phyloP scores from a whole-genome alignment of 2,329 filamentous ascomycete genomes.

The Dactylellina drechsleri region DNA sequence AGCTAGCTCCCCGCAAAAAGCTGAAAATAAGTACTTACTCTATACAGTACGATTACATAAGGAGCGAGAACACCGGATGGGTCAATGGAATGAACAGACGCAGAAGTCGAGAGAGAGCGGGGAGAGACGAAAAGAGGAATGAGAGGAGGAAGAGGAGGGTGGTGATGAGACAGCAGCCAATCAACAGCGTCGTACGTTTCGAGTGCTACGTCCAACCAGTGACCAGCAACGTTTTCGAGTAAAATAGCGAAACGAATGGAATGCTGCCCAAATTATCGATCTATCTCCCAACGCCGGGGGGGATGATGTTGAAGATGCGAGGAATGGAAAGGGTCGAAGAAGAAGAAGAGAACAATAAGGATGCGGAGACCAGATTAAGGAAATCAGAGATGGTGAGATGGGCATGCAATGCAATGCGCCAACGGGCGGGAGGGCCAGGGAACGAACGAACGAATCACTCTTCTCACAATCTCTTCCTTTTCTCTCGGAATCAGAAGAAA shows the following conservation, averaged over 20 bases:
- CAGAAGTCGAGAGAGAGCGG: conserved; percentile 14
- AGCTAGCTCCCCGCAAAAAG: too few species aligned
- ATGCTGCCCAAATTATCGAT: conserved; percentile 14
- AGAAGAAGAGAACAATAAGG: too few species aligned
- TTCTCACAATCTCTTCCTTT: not conserved
- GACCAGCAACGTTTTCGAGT: conserved; percentile 5
- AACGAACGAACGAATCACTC: conserved; percentile 13
- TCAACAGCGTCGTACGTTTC: conserved; percentile 3
- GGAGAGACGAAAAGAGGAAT: conserved; percentile 28
- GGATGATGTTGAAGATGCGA: too few species aligned
- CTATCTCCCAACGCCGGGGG: conserved; percentile 14
- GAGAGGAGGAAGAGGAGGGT: conserved; percentile 19
- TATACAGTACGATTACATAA: too few species aligned
- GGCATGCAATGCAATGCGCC: conserved; percentile 6
- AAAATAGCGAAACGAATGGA: not conserved
- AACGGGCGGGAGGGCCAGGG: not conserved
- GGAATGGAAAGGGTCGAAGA: too few species aligned
- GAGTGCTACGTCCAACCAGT: not conserved
- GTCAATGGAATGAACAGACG: conserved; percentile 10
- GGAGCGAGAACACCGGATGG: not conserved
- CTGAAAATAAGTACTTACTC: too few species aligned
- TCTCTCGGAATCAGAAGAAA: not conserved
- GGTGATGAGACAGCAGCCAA: conserved; percentile 27
- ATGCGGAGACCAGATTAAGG: too few species aligned
- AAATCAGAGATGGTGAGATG: not conserved